Conservation (phyloP, 371 early-diverging fungal species). For the Paraphysoderma sedebokerense region DNA sequence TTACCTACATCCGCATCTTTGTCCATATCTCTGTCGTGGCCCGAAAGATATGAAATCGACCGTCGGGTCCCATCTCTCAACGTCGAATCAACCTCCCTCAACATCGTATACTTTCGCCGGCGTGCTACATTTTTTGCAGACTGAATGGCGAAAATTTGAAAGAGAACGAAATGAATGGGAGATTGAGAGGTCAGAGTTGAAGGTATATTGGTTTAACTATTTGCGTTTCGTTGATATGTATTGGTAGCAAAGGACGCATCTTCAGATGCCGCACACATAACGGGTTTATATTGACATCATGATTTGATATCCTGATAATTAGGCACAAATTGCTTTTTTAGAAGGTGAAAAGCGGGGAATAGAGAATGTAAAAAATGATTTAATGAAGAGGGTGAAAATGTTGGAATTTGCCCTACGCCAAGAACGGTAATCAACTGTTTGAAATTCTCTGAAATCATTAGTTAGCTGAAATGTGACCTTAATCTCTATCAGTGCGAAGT, state of each 20-base stretch:
- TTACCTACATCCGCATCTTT: too few relatives aligned
- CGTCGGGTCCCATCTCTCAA: constrained; percentile 7
- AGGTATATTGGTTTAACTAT: constrained; percentile 32
- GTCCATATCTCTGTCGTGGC: too few relatives aligned
- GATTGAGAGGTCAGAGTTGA: constrained; percentile 60
- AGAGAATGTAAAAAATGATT: constrained; percentile 54
- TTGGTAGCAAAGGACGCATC: too few relatives aligned
- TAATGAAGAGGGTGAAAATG: constrained; percentile 71
- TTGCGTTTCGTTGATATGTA: too few relatives aligned
- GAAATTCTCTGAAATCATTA: neutral
- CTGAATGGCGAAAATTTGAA: constrained; percentile 73
- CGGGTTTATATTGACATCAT: too few relatives aligned
- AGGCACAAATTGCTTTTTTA: constrained; percentile 54
- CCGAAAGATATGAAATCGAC: constrained; percentile 8
- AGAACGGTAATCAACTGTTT: constrained; percentile 32
- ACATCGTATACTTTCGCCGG: constrained; percentile 57
- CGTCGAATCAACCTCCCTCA: constrained; percentile 5
- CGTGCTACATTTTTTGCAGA: constrained; percentile 64
- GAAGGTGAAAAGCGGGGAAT: constrained; percentile 68
- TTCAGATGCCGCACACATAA: too few relatives aligned
- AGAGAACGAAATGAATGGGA: constrained; percentile 78
- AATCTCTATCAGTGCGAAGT: neutral
- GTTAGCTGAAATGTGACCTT: neutral
- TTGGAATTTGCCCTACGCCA: constrained; percentile 64
- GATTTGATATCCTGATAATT: too few relatives aligned